Evolutionary conservation across 2,329 filamentous ascomycete genomes (phyloP), one percentile per base, ranked within the genome.

Genomic region (Beauveria asiatica): DNA sequence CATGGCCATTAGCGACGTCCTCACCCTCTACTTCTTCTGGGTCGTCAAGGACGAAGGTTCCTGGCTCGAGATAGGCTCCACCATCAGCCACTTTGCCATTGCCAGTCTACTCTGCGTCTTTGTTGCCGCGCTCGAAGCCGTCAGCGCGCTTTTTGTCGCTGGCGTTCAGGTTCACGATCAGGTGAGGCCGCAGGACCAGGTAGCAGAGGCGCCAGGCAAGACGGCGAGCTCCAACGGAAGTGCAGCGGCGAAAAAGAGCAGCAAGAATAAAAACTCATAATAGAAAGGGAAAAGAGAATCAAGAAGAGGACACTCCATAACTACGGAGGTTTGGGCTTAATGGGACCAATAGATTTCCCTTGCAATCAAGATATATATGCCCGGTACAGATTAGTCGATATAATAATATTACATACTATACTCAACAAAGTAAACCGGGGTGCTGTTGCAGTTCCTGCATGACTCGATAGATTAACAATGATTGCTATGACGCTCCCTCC

Each of bases 21-120:
- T 97, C 71, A 97, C 94, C 3, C 80, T 99, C 57, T 90, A 94
- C 68, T 99, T 99, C 78, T 99, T 99, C 76, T 99, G 90, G 85
- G 90, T 96, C 67, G 94, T 99, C 50, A 89, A 89, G 68, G 94
- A 99, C 67, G 94, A 99, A 71, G 94, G 94, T 0, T 94, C 89
- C 23, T 99, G 94, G 94, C 76, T 99, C 62, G 94, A 99, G 71
- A 99, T 99, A 70, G 94, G 94, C 37, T 96, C 91, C 30, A 97
- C 91, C 3, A 99, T 99, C 65, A 96, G 85, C 69, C 92, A 97
- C 72, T 99, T 97, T 73, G 85, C 86, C 63, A 97, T 99, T 75
- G 93, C 92, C 19, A 97, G 91, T 73, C 73, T 90, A 66, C 70
- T 97, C 49, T 94, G 92, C 66, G 86, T 96, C 9, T 99, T 99